phyloP scores from a whole-genome alignment of 1,284 basidiomycete species.

The Golubevia pallescens region DNA sequence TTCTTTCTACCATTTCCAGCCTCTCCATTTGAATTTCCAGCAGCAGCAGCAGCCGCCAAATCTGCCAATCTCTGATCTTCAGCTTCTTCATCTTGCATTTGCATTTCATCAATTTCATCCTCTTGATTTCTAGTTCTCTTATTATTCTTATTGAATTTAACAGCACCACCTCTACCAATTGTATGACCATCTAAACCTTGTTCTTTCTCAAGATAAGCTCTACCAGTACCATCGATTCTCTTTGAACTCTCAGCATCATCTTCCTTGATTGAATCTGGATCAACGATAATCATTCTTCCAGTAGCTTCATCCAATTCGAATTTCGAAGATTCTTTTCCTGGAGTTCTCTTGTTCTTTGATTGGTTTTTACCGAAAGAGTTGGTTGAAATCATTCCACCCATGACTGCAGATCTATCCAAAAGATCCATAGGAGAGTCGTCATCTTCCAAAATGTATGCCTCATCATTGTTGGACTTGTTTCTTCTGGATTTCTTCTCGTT shows the following conservation, averaged over 20 bases:
- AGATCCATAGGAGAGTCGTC: constrained; percentile 96
- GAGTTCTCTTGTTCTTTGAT: constrained; percentile 68
- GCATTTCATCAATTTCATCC: constrained; percentile 42
- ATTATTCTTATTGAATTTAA: constrained; percentile 93
- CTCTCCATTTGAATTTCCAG: constrained; percentile 13
- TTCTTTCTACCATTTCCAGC: constrained; percentile 15
- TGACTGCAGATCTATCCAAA: constrained; percentile 71
- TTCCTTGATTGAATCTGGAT: constrained; percentile 38
- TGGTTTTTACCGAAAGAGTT: constrained; percentile 3
- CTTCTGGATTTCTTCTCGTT: constrained; percentile 19
- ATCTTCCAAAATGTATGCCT: constrained; percentile 77
- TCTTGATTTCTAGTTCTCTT: constrained; percentile 56
- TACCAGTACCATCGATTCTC: constrained; percentile 28
- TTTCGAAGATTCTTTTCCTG: constrained; percentile 81
- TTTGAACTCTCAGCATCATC: constrained; percentile 25
- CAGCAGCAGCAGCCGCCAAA: constrained; percentile 2
- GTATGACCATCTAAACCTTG: constrained; percentile 87
- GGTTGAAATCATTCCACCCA: constrained; percentile 21
- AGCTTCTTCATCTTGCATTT: constrained; percentile 37
- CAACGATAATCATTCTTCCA: constrained; percentile 86
- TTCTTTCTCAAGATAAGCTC: constrained; percentile 80
- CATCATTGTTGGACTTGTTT: constrained; percentile 45
- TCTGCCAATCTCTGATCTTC: constrained; percentile 20
- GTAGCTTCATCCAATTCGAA: constrained; percentile 86
- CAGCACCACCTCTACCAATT: constrained; percentile 78